Evolutionary conservation across 1,284 basidiomycete genomes (phyloP).

Genomic region (Rhodotorula sp.): DNA sequence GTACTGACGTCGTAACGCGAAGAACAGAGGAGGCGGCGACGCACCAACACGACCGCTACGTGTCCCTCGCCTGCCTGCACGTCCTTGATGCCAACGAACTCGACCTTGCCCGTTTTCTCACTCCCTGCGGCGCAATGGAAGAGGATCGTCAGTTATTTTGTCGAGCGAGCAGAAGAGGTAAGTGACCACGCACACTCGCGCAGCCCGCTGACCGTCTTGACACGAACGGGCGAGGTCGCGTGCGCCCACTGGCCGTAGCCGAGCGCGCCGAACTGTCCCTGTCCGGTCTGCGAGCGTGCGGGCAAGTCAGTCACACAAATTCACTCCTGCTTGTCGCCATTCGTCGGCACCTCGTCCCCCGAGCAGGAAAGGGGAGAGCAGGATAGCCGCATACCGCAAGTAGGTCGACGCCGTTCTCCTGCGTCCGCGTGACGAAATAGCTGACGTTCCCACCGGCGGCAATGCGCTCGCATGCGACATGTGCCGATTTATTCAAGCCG

Average conservation of each 20-base stretch:
- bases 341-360: background rate
- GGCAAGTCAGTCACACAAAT: background rate
- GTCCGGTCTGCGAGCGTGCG: constrained; percentile 66
- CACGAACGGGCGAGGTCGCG: constrained; percentile 69
- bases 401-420: constrained; percentile 19
- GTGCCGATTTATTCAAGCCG: constrained; percentile 58
- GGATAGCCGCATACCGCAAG: constrained; percentile 24
- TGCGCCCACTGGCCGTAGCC: constrained; percentile 79
- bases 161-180: constrained; percentile 48
- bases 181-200: constrained; percentile 62
- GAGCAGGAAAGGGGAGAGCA: background rate
- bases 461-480: constrained; percentile 66
- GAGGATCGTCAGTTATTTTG: constrained; percentile 42
- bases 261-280: constrained; percentile 82
- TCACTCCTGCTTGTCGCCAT: background rate
- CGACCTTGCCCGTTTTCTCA: constrained; percentile 63
- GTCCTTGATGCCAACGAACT: constrained; percentile 68
- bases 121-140: constrained; percentile 58
- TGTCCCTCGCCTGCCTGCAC: constrained; percentile 70
- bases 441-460: constrained; percentile 73
- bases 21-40: background rate
- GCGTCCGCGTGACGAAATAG: constrained; percentile 68
- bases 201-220: constrained; percentile 80
- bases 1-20: too few species aligned
- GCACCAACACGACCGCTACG: constrained; percentile 67